Evolutionary conservation across 2,329 filamentous ascomycete species (phyloP), one percentile per base, ranked within the genome.

Genomic region (Ustulina deusta): DNA sequence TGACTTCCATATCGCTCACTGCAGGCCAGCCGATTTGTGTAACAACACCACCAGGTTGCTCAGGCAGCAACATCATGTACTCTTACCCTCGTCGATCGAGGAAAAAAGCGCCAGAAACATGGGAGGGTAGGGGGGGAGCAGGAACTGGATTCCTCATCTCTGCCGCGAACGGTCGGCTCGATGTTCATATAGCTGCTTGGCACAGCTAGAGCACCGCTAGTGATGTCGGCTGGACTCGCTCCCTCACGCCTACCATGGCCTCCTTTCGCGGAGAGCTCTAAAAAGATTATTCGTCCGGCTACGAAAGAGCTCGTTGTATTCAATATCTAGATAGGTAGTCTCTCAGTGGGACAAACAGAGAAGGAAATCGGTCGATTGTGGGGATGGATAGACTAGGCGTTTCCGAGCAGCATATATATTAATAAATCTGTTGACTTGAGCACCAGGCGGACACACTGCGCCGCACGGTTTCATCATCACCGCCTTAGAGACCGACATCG

Each of bases 21-120:
- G 69, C 68, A 36, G 58, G 70, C n/a, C 68, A 69, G 70, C n/a
- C 15, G 40, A 34, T 44, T 51, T 63, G 51, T 72, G 63, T 71
- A 70, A 63, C 63, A 71, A 63, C 61, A 69, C 52, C 38, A 42
- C n/a, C 51, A 46, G 27, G 25, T 63, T 65, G 61, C 63, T 72
- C 68, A 48, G 70, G 70, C 61, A 71, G 70, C 63, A 67, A 66
- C 61, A 40, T 61, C 65, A 66, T 69, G 62, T 69, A 69, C 55
- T 52, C 49, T 56, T 58, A 58, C 15, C 49, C 63, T 66, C 61
- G 46, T 65, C 46, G 59, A 66, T 40, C 70, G 54, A 70, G 62
- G 32, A 42, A 57, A 38, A 34, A 38, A 62, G 52, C 36, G 58
- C 59, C 15, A 40, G 61, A 40, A 3, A 56, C 36, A 51, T 25